phyloP scores from a whole-genome alignment of 495 filamentous ascomycete species.

The Penicillium ucsense region DNA sequence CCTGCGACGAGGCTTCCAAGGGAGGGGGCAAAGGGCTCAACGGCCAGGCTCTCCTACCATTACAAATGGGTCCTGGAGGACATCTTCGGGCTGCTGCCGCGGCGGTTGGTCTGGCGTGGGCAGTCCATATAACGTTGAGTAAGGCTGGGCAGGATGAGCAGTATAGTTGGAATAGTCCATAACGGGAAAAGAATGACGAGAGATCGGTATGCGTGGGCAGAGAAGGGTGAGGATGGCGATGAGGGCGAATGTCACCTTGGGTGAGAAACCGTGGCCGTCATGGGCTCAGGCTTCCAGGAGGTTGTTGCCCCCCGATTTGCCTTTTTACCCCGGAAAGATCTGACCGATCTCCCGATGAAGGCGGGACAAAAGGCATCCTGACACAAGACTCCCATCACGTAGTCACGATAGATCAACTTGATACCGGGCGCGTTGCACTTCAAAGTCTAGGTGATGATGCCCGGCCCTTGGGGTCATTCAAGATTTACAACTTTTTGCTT shows the following conservation, averaged over 20 bases:
- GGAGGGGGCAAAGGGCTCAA: neutral
- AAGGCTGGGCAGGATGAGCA: conserved; percentile 23
- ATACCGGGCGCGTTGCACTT: too few relatives aligned
- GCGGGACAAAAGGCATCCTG: neutral
- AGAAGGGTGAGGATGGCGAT: neutral
- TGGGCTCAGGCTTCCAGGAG: neutral
- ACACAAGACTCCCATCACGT: neutral
- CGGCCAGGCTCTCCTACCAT: conserved; percentile 9
- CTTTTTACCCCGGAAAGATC: conserved; percentile 1
- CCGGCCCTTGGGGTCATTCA: too few relatives aligned
- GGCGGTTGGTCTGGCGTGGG: conserved; percentile 28
- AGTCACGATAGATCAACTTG: too few relatives aligned
- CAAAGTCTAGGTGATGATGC: too few relatives aligned
- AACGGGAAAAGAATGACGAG: neutral
- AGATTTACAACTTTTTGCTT: too few relatives aligned
- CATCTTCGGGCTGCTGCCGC: conserved; percentile 14
- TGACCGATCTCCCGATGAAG: neutral
- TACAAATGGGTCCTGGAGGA: conserved; percentile 20
- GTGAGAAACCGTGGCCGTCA: neutral
- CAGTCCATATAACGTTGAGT: conserved; percentile 25
- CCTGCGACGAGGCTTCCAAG: neutral
- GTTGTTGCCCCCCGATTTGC: neutral
- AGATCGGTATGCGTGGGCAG: neutral
- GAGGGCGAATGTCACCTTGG: neutral
- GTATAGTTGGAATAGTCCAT: conserved; percentile 35